Evolutionary conservation across 805 yeast genomes (phyloP), one percentile per base, ranked within the genome.

Genomic region (Monosporozyma aquatica): DNA sequence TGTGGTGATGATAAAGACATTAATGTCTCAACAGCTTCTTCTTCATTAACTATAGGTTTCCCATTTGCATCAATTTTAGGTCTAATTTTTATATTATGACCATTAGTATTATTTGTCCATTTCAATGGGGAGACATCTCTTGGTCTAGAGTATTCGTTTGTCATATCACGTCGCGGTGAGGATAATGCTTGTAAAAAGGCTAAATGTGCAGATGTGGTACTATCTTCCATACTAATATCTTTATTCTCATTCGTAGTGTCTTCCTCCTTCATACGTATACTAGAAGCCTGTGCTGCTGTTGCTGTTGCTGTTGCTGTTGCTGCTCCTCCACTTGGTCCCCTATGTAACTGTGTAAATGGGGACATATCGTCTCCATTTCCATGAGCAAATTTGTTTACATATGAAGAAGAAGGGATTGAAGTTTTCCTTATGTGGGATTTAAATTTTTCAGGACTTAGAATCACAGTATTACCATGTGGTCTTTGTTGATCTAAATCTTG

Each of bases 1-100:
- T 55, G 57, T 4, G 69, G 68, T 1, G 68, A 63, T 6, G 71
- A 57, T 18, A 67, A 49, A 1, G 70, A 65, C 70, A 67, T 67
- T 15, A 67, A 47, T 3, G 69, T 66, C 36, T 65, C 68, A 3
- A 70, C 71, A 41, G 61, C 69, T 45, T 67, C 59, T 1, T 70
- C 71, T 41, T 59, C 68, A 44, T 67, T 69, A 4, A 22, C 44
- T 3, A 24, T 24, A 8, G 43, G 32, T 25, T 33, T 30, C 6
- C 35, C 32, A 11, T 29, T 17, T 21, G 5, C 15, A 21, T 27
- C 17, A 13, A 18, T 5, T 26, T 21, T 27, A 14, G 13, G 15
- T 13, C 9, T 24, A 13, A 10, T n/a, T n/a, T n/a, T n/a, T n/a
- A n/a, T n/a, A n/a, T n/a, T n/a, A n/a, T n/a, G n/a, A n/a, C n/a